A percentile compares a stretch with the other conserved stretches of the same genome.
Conservation (phyloP, 306 rosid species). For the Pyrus betulifolia region DNA sequence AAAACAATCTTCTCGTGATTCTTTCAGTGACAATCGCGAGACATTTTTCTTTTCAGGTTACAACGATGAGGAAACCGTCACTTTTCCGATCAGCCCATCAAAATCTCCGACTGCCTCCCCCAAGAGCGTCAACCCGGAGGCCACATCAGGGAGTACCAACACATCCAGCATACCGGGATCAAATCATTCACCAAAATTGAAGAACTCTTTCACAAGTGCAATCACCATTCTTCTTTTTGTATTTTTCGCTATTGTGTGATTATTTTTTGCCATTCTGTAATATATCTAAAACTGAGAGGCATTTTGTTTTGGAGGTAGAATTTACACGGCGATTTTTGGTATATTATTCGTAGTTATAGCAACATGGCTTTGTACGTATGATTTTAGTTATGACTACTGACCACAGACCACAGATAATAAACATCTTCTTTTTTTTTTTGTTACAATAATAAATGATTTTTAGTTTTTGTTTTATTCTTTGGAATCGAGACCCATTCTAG, state of each 20-base stretch:
- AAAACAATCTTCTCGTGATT: neutral
- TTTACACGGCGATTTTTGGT: constrained; percentile 12
- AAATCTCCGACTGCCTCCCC: constrained; percentile 37
- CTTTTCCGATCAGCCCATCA: constrained; percentile 29
- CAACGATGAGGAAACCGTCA: constrained; percentile 21
- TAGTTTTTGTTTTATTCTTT: neutral
- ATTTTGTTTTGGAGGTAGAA: neutral
- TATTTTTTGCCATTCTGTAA: constrained; percentile 12
- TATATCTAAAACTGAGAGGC: constrained; percentile 14
- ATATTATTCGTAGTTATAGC: neutral
- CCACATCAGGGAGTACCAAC: constrained; percentile 18
- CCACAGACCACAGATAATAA: constrained; percentile 12
- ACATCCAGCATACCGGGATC: constrained; percentile 10
- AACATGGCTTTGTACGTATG: constrained; percentile 33
- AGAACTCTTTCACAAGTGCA: constrained; percentile 22
- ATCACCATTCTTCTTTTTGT: constrained; percentile 23
- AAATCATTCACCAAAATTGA: constrained; percentile 30
- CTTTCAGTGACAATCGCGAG: constrained; percentile 2
- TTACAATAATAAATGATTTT: neutral
- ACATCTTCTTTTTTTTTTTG: neutral
- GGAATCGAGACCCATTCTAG: too few species aligned
- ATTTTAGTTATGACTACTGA: constrained; percentile 10
- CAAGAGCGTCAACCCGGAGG: constrained; percentile 37
- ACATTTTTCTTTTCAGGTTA: constrained; percentile 42
- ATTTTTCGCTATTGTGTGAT: constrained; percentile 38